Conservation (phyloP, 1,284 basidiomycete species). For the Cystobasidium slooffiae region DNA sequence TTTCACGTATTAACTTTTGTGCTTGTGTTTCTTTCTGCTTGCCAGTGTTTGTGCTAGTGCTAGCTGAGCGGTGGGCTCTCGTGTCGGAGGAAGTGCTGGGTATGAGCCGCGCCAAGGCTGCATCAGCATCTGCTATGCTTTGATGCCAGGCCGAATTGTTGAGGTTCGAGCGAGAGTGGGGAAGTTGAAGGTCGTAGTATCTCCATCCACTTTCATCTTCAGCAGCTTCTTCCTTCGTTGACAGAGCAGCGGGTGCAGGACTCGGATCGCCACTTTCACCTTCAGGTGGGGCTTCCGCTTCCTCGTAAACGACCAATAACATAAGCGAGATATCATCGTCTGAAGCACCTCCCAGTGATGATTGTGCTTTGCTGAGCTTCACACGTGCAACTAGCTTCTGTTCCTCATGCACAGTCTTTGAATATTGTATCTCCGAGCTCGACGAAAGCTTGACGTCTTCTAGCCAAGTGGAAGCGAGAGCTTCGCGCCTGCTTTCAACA, state of each 20-base stretch:
- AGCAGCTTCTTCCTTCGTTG: slow-evolving; percentile 2
- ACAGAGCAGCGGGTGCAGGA: background rate
- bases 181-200: slow-evolving; percentile 34
- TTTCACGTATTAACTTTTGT: background rate
- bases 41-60: background rate
- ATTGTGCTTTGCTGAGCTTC: background rate
- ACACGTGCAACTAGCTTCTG: slow-evolving; percentile 25
- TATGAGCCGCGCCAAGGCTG: slow-evolving; percentile 8
- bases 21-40: background rate
- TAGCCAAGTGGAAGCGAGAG: slow-evolving; percentile 29
- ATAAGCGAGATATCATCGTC: slow-evolving; percentile 4
- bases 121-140: background rate
- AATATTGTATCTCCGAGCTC: slow-evolving; percentile 11
- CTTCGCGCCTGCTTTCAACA: slow-evolving; percentile 12
- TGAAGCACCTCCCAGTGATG: background rate
- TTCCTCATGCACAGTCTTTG: slow-evolving; percentile 20
- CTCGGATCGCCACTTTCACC: slow-evolving; percentile 3
- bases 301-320: slow-evolving; percentile 20
- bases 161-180: slow-evolving; percentile 3
- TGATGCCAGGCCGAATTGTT: slow-evolving; percentile 6
- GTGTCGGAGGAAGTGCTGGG: slow-evolving; percentile 4
- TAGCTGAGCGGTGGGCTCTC: background rate
- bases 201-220: slow-evolving; percentile 27
- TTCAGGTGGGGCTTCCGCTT: background rate
- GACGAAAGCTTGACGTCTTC: slow-evolving; percentile 26